A percentile compares a stretch with the other conserved stretches of the same genome.
phyloP scores from a whole-genome alignment of 768 basidiomycete genomes.

The Agrocybe praecox region DNA sequence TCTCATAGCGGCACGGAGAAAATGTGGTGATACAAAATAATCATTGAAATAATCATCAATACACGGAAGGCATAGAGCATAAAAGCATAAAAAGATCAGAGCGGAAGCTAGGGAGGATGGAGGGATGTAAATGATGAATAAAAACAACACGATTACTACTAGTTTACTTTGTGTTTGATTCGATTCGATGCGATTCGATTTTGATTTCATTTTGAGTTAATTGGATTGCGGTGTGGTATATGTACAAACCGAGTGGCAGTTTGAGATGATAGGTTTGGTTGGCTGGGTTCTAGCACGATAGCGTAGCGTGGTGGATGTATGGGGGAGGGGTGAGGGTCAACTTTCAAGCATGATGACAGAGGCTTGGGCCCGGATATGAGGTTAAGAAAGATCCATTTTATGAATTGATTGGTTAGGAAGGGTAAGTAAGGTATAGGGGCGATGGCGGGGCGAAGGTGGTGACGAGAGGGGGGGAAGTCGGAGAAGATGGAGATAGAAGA shows the following conservation, averaged over 20 bases:
- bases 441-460: not conserved
- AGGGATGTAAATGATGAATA: not conserved
- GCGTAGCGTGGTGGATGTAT: too few species aligned
- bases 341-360: not conserved
- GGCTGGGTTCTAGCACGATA: too few species aligned
- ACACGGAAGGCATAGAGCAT: not conserved
- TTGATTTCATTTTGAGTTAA: too few species aligned
- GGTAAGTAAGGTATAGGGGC: not conserved
- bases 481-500: not conserved
- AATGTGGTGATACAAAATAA: not conserved
- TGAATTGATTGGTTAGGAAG: too few species aligned
- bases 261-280: not conserved
- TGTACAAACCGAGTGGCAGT: not conserved
- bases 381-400: not conserved
- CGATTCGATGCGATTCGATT: too few species aligned
- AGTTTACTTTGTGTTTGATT: not conserved
- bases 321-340: not conserved
- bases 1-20: too few species aligned
- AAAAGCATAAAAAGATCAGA: not conserved
- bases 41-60: slow-evolving; percentile 1
- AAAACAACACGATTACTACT: not conserved
- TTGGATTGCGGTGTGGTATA: not conserved
- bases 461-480: too few species aligned
- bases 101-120: not conserved
- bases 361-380: not conserved